Conservation (phyloP, 2,329 filamentous ascomycete species). For the Gaeumannomyces sp. region DNA sequence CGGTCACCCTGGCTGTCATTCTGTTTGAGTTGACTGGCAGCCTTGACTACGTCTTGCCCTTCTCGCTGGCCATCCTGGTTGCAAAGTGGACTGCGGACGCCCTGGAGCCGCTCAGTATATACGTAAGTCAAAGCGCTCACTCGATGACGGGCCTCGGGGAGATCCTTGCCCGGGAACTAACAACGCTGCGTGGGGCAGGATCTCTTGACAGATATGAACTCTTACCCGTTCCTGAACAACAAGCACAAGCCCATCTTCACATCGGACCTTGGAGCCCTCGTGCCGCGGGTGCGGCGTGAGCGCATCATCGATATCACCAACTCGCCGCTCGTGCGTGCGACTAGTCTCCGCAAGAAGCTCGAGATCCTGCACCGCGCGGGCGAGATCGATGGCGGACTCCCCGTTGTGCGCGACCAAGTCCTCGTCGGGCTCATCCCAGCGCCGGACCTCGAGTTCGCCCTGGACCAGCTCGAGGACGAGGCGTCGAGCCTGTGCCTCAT, state of each 20-base stretch:
- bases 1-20: slow-evolving; percentile 90
- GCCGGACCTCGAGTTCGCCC: slow-evolving; percentile 85
- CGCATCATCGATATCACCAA: slow-evolving; percentile 82
- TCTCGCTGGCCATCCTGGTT: slow-evolving; percentile 84
- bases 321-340: slow-evolving; percentile 73
- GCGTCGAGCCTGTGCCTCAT: slow-evolving; percentile 72
- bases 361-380: slow-evolving; percentile 76
- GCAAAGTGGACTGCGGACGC: slow-evolving; percentile 99
- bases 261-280: slow-evolving; percentile 79
- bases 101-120: slow-evolving; percentile 89
- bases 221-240: slow-evolving; percentile 95
- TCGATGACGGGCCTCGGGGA: not conserved
- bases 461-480: slow-evolving; percentile 78
- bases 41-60: slow-evolving; percentile 89
- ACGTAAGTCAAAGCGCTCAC: slow-evolving; percentile 44
- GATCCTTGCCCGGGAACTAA: slow-evolving; percentile 12
- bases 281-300: slow-evolving; percentile 66
- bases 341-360: slow-evolving; percentile 71
- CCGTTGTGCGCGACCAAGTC: slow-evolving; percentile 71
- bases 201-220: slow-evolving; percentile 91
- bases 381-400: slow-evolving; percentile 86
- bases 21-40: slow-evolving; percentile 94
- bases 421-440: slow-evolving; percentile 89
- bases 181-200: slow-evolving; percentile 47
- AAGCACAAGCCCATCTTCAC: slow-evolving; percentile 91